A percentile compares a stretch with the other conserved stretches of the same genome.
Evolutionary conservation across 2,329 filamentous ascomycete genomes (phyloP).

Genomic region (Neopestalotiopsis sp.): DNA sequence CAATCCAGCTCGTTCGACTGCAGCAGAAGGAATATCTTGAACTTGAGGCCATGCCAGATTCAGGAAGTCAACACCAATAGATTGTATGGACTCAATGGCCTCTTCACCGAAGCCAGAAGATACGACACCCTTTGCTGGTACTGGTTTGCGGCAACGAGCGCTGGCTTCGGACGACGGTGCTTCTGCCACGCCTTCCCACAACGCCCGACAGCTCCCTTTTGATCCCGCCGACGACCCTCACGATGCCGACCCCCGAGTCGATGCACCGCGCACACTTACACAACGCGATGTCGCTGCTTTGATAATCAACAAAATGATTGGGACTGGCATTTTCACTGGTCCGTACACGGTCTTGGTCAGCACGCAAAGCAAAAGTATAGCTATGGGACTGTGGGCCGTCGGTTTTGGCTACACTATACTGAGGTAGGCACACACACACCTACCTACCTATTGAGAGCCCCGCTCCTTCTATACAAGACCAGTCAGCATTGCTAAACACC

Average conservation of each 20-base stretch:
- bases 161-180: background rate
- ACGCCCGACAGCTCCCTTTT: background rate
- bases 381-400: background rate
- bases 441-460: background rate
- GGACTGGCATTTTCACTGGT: constrained; percentile 2
- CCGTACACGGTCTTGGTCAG: background rate
- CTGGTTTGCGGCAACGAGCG: background rate
- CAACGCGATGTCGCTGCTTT: background rate
- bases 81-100: background rate
- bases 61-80: background rate
- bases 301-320: constrained; percentile 7
- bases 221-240: background rate
- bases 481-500: background rate
- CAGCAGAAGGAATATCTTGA: background rate
- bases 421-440: background rate
- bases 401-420: background rate
- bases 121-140: background rate
- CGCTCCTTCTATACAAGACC: background rate
- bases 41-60: background rate
- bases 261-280: background rate
- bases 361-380: background rate
- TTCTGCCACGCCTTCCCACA: background rate
- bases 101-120: background rate
- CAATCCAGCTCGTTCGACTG: background rate
- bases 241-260: background rate